Conservation (phyloP, 805 yeast species). For the Yarrowia phangngaensis region DNA sequence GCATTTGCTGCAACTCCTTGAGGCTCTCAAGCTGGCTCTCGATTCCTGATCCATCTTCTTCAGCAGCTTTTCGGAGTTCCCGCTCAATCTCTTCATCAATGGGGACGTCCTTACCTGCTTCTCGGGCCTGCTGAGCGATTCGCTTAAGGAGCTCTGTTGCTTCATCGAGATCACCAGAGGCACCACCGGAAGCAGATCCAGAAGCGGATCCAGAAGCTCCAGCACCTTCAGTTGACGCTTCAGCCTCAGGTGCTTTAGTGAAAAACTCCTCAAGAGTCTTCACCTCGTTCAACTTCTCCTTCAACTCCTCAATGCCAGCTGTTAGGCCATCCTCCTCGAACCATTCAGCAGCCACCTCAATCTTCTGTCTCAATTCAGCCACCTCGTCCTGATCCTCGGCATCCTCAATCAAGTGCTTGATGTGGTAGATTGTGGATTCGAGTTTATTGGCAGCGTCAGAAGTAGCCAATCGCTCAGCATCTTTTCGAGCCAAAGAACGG, state of each 20-base stretch:
- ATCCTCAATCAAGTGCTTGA: constrained; percentile 55
- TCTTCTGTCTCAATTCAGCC: constrained; percentile 43
- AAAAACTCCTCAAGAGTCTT: constrained; percentile 14
- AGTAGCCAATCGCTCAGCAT: constrained; percentile 50
- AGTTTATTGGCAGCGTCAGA: constrained; percentile 63
- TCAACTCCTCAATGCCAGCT: constrained; percentile 36
- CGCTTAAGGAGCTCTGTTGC: constrained; percentile 12
- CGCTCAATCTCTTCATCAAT: constrained; percentile 7
- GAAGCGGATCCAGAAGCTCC: constrained; percentile 33
- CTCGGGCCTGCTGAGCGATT: constrained; percentile 10
- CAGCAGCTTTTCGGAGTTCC: constrained; percentile 4
- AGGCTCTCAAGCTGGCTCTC: constrained; percentile 17
- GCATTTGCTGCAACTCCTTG: constrained; percentile 18
- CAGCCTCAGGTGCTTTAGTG: constrained; percentile 1
- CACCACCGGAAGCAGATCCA: constrained; percentile 27
- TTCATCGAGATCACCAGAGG: constrained; percentile 36
- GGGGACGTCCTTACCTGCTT: constrained; percentile 5
- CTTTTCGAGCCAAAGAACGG: constrained; percentile 51
- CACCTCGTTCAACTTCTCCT: constrained; percentile 12
- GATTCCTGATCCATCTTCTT: constrained; percentile 1
- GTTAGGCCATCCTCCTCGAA: constrained; percentile 65
- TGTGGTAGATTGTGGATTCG: constrained; percentile 68
- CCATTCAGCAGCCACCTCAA: constrained; percentile 61
- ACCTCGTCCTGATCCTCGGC: constrained; percentile 46
- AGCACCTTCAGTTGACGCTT: not conserved